These are phyloP conservation scores for Arachis hypogaea DNA, from an alignment of 306 rosid species.

Conservation along the genomic window DNA sequence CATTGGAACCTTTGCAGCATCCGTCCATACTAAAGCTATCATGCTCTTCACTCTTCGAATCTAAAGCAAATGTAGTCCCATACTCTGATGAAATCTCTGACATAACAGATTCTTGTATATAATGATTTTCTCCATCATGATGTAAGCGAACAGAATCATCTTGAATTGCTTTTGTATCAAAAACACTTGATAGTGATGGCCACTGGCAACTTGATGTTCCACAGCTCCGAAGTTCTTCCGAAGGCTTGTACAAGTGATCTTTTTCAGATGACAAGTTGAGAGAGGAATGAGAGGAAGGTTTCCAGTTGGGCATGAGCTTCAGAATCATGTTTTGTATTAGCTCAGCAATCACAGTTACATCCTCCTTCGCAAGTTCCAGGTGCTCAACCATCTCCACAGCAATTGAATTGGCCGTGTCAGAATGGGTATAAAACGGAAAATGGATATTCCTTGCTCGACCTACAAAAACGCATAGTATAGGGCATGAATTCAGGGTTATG, in stretches of 20 bases:
- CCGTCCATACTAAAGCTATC: constrained; percentile 48
- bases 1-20: constrained; percentile 39
- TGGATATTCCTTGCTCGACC: constrained; percentile 78
- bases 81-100: constrained; percentile 62
- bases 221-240: constrained; percentile 34
- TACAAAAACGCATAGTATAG: constrained; percentile 44
- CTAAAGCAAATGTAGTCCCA: constrained; percentile 37
- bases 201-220: constrained; percentile 40
- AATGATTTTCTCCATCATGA: constrained; percentile 52
- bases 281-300: constrained; percentile 47
- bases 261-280: constrained; percentile 44
- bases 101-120: constrained; percentile 51
- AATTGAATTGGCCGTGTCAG: constrained; percentile 77
- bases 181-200: constrained; percentile 36
- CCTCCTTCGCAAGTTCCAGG: constrained; percentile 63
- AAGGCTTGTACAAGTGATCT: constrained; percentile 36
- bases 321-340: constrained; percentile 60
- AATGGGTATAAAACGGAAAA: constrained; percentile 70
- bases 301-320: constrained; percentile 63
- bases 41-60: constrained; percentile 38
- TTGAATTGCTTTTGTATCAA: constrained; percentile 30
- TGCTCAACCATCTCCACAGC: constrained; percentile 95
- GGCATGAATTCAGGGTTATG: neutral
- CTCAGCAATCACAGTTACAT: constrained; percentile 67
- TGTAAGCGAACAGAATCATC: constrained; percentile 38